phyloP scores from a whole-genome alignment of 495 filamentous ascomycete genomes.

The Hypoxylon lenormandii region DNA sequence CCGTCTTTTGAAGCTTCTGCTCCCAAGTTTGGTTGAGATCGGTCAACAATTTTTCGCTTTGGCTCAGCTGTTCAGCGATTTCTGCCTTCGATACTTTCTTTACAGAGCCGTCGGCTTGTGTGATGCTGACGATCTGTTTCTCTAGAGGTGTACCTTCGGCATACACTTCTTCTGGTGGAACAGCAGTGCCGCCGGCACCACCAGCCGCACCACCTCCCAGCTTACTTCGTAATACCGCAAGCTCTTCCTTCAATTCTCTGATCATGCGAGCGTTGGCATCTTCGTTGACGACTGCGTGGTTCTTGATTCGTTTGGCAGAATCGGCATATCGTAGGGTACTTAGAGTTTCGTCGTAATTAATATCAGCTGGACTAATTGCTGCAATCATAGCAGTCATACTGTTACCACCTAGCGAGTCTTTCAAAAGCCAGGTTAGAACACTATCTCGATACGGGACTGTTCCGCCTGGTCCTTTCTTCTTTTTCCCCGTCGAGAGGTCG shows the following conservation, averaged over 20 bases:
- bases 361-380: slow-evolving; percentile 96
- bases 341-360: slow-evolving; percentile 98
- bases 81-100: slow-evolving; percentile 99
- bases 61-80: slow-evolving; percentile 93
- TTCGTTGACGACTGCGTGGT: slow-evolving; percentile 99
- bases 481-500: slow-evolving; percentile 87
- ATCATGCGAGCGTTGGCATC: slow-evolving; percentile 99
- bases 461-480: slow-evolving; percentile 74
- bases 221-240: slow-evolving; percentile 87
- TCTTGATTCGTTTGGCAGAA: slow-evolving; percentile 99
- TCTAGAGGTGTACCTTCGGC: slow-evolving; percentile 91
- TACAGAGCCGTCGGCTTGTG: slow-evolving; percentile 81
- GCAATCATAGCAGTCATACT: slow-evolving; percentile 99
- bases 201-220: slow-evolving; percentile 73
- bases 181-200: slow-evolving; percentile 58
- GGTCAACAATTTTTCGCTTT: slow-evolving; percentile 93
- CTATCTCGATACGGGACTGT: slow-evolving; percentile 98
- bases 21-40: slow-evolving; percentile 99
- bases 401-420: slow-evolving; percentile 97
- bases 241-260: slow-evolving; percentile 93
- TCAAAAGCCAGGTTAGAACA: slow-evolving; percentile 94
- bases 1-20: slow-evolving; percentile 92
- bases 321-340: slow-evolving; percentile 97
- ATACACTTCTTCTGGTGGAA: slow-evolving; percentile 80
- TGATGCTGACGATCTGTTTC: slow-evolving; percentile 95